phyloP scores from a whole-genome alignment of 1,139 yeast genomes.

The Kodamaea ohmeri region DNA sequence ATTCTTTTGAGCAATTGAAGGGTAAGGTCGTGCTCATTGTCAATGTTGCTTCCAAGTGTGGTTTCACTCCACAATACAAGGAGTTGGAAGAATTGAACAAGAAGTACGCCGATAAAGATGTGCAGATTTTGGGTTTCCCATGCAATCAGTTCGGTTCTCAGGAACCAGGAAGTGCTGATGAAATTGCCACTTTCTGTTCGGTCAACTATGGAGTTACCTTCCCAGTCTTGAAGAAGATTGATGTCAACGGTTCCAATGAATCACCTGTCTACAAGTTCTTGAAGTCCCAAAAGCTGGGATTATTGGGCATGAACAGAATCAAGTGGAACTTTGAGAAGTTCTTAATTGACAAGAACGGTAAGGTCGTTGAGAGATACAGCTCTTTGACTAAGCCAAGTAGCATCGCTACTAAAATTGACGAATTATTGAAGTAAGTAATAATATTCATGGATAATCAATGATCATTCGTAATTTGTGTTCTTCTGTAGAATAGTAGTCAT shows the following conservation, averaged over 20 bases:
- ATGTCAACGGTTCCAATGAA: conserved; percentile 81
- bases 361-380: conserved; percentile 13
- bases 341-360: conserved; percentile 39
- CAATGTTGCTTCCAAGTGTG: conserved; percentile 91
- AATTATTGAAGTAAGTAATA: conserved; percentile 26
- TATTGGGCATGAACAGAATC: conserved; percentile 44
- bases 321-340: conserved; percentile 55
- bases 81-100: conserved; percentile 82
- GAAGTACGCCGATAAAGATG: conserved; percentile 71
- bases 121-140: conserved; percentile 88
- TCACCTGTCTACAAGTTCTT: conserved; percentile 80
- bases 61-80: conserved; percentile 76
- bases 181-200: conserved; percentile 39
- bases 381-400: conserved; percentile 41
- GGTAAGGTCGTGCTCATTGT: conserved; percentile 91
- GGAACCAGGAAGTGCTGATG: conserved; percentile 44
- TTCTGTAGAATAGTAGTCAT: too few relatives aligned
- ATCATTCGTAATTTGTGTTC: too few relatives aligned
- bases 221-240: conserved; percentile 83
- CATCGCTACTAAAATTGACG: conserved; percentile 37
- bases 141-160: conserved; percentile 63
- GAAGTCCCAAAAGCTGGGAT: conserved; percentile 51
- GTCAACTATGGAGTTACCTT: conserved; percentile 61
- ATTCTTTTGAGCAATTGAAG: conserved; percentile 62
- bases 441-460: too few relatives aligned